Percentiles rank a stretch among this genome's conserved stretches.
These are phyloP conservation scores for Globisporangium paroecandrum DNA, from an alignment of 352 stramenopile species.

Conservation along the genomic window DNA sequence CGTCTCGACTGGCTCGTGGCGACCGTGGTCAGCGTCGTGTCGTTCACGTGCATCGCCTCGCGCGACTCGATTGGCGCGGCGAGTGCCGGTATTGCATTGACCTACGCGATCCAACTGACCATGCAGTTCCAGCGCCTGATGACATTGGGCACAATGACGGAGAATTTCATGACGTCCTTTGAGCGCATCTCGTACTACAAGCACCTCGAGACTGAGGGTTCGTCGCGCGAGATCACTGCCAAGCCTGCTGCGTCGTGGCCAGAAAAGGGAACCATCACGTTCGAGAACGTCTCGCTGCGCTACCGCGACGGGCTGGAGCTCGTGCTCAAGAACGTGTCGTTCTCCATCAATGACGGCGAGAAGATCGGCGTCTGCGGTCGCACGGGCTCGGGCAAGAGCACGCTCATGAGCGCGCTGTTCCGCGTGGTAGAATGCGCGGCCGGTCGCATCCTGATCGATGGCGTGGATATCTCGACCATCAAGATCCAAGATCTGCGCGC, in stretches of 20 bases:
- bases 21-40: not conserved
- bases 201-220: constrained; percentile 33
- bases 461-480: constrained; percentile 61
- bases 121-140: constrained; percentile 89
- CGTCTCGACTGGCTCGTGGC: constrained; percentile 32
- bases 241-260: constrained; percentile 65
- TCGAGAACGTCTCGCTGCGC: constrained; percentile 41
- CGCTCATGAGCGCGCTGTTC: constrained; percentile 35
- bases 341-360: constrained; percentile 19
- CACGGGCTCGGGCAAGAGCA: constrained; percentile 38
- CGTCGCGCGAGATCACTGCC: constrained; percentile 71
- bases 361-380: constrained; percentile 35
- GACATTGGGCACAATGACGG: constrained; percentile 82
- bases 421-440: constrained; percentile 26
- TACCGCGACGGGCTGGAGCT: constrained; percentile 32
- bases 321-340: constrained; percentile 28
- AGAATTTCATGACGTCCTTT: constrained; percentile 91
- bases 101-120: constrained; percentile 86
- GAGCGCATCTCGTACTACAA: constrained; percentile 51
- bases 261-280: constrained; percentile 28
- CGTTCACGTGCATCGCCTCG: constrained; percentile 24
- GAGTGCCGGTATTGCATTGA: constrained; percentile 81
- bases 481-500: constrained; percentile 25
- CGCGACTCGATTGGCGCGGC: constrained; percentile 19
- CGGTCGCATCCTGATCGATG: constrained; percentile 83